Base-by-base conservation (phyloP, 495 filamentous ascomycete genomes). In the Hapsidospora chrysogenum region DNA sequence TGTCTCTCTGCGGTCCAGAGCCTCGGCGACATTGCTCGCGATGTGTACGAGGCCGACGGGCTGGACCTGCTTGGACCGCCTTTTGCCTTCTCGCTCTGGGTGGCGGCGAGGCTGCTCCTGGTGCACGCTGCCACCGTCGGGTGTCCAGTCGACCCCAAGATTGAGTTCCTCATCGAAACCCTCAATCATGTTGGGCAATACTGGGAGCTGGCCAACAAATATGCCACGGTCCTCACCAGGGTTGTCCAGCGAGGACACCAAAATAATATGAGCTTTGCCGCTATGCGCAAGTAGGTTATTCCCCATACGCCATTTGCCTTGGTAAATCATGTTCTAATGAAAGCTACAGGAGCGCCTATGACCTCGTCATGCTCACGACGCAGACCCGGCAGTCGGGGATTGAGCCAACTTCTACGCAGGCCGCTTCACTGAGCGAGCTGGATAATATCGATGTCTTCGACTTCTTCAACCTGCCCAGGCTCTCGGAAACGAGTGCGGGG, bases 381-480 rank as follows among this genome's bases (percentile, higher is more conserved):
- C 25, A 16, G n/a, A 36, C n/a, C 7, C 10, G 33, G 15, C 22
- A 28, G 10, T 21, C 28, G 2, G 17, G 46, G 41, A 22, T 44
- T 31, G 14, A 52, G 45, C 37, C 41, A 48, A 44, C 42, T 2
- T 35, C 52, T 4, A 58, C 57, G 4, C 51, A 63, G 15, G 76
- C 60, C 38, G 64, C 65, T 9, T 71, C 62, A 3, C 65, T 72
- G 3, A 74, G 76, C 47, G 75, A 81, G 23, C 54, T 82, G 14
- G 78, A 81, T 42, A 80, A 80, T 42, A 58, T 81, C 13, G 76
- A 83, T 44, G 73, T 81, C 3, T 83, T 83, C 44, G 74, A 78
- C 33, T 80, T 79, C 54, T 83, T 81, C 58, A 81, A 81, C 46
- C 64, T 80, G 13, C 78, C 78, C 6, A 61, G 76, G 9, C 58